Evolutionary conservation across 805 yeast genomes (phyloP).

Genomic region (Ogataea siamensis): DNA sequence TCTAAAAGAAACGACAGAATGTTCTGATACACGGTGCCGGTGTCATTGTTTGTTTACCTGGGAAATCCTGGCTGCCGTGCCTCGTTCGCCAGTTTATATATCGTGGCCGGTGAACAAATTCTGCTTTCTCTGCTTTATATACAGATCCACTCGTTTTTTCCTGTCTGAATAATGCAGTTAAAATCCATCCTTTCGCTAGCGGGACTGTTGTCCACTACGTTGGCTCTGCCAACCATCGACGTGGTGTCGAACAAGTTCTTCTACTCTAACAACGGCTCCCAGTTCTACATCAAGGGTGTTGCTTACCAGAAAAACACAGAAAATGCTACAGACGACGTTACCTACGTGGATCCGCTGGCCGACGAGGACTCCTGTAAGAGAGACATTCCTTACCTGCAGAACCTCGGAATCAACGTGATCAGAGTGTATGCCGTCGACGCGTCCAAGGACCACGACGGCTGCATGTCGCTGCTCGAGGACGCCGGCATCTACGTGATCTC

Average conservation of each 20-base stretch:
- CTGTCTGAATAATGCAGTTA: slow-evolving; percentile 11
- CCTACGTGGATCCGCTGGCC: slow-evolving; percentile 73
- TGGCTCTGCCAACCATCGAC: slow-evolving; percentile 50
- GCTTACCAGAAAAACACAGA: slow-evolving; percentile 79
- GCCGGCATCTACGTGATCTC: slow-evolving; percentile 92
- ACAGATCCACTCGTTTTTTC: slow-evolving; percentile 3
- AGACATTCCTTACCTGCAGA: slow-evolving; percentile 73
- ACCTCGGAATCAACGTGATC: slow-evolving; percentile 71
- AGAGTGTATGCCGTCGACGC: slow-evolving; percentile 88
- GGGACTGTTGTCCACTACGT: slow-evolving; percentile 17
- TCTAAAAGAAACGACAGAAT: slow-evolving; percentile 14
- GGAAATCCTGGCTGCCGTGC: not conserved
- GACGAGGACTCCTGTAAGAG: slow-evolving; percentile 68
- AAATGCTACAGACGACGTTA: slow-evolving; percentile 32
- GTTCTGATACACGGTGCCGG: slow-evolving; percentile 9
- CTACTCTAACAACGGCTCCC: slow-evolving; percentile 66
- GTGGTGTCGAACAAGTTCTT: slow-evolving; percentile 76
- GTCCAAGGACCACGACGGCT: slow-evolving; percentile 63
- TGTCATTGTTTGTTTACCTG: slow-evolving; percentile 6
- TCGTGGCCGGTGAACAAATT: not conserved
- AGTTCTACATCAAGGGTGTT: slow-evolving; percentile 83
- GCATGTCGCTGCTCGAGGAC: slow-evolving; percentile 71
- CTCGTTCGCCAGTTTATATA: slow-evolving; percentile 4
- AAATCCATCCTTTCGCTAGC: slow-evolving; percentile 15
- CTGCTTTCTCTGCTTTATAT: not conserved